These are phyloP conservation scores for Nicotiana undulata DNA, from an alignment of 257 asterid genomes.

Conservation along the genomic window DNA sequence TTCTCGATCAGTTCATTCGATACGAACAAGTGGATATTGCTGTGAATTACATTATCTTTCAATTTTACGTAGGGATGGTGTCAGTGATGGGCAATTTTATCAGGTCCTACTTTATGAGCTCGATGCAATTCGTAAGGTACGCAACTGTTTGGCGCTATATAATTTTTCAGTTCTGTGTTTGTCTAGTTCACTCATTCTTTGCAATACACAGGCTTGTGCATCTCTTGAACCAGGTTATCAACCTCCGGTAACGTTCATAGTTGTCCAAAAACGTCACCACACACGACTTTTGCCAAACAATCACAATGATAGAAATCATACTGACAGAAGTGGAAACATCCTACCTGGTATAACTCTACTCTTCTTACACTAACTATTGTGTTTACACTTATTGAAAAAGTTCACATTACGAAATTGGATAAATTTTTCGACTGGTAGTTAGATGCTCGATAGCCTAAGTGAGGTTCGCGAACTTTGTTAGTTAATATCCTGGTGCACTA, in stretches of 20 bases:
- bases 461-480: background rate
- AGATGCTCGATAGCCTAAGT: too few species aligned
- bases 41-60: background rate
- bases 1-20: too few species aligned
- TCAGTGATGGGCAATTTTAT: constrained; percentile 93
- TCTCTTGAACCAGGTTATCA: constrained; percentile 96
- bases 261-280: constrained; percentile 94
- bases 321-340: constrained; percentile 84
- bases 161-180: background rate
- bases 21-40: too few species aligned
- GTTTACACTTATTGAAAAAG: background rate
- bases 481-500: background rate
- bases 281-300: constrained; percentile 84
- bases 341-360: constrained; percentile 56
- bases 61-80: constrained; percentile 68
- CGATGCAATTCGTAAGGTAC: constrained; percentile 92
- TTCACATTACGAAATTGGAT: background rate
- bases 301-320: constrained; percentile 78
- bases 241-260: constrained; percentile 93
- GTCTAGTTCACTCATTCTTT: background rate
- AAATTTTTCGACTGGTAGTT: too few species aligned
- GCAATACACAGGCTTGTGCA: constrained; percentile 71
- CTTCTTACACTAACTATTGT: background rate
- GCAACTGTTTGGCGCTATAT: background rate
- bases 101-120: constrained; percentile 85